phyloP scores from a whole-genome alignment of 176 grass and related monocot species.

The Zoysia japonica region DNA sequence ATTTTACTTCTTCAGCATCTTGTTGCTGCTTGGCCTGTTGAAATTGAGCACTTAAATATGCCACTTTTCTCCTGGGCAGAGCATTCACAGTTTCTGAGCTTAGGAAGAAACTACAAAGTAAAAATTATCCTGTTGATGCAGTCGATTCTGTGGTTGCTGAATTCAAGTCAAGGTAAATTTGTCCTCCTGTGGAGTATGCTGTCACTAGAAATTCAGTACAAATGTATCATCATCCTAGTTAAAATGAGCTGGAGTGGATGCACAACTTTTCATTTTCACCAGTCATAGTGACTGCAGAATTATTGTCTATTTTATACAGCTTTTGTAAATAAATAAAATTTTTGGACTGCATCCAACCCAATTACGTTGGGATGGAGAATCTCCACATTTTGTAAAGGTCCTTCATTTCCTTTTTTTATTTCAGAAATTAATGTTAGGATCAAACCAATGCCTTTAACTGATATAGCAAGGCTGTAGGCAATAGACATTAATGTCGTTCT shows the following conservation, averaged over 20 bases:
- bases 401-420: neutral
- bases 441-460: conserved; percentile 2
- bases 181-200: neutral
- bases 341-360: neutral
- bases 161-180: conserved; percentile 64
- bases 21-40: neutral
- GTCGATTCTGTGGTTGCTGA: conserved; percentile 65
- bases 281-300: neutral
- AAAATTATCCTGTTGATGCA: conserved; percentile 58
- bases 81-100: conserved; percentile 79
- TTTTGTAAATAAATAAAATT: neutral
- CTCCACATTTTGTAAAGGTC: neutral
- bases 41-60: conserved; percentile 31
- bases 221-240: neutral
- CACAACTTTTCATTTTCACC: neutral
- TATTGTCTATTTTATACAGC: neutral
- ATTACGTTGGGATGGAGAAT: neutral
- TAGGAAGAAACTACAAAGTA: conserved; percentile 75
- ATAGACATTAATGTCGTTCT: neutral
- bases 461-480: neutral
- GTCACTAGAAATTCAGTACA: neutral
- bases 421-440: neutral
- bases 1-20: neutral
- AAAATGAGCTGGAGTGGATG: neutral
- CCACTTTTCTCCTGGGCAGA: conserved; percentile 45